phyloP scores from a whole-genome alignment of 805 yeast species.

The Wickerhamomyces sydowiorum region DNA sequence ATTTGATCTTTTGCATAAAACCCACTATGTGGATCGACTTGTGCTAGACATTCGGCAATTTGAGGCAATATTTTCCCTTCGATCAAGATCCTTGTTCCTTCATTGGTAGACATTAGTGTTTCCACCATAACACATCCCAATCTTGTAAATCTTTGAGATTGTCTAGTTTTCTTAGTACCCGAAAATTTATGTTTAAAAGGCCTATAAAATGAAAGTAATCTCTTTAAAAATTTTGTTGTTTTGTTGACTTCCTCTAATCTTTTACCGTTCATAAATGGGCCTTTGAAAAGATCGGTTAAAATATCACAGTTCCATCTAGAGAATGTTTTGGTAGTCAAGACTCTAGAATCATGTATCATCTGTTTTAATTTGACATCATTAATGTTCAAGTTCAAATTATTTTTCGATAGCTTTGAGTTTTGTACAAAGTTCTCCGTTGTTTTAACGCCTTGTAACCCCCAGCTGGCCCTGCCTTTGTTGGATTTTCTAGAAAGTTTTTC shows the following conservation, averaged over 20 bases:
- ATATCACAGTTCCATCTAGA: constrained; percentile 86
- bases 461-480: constrained; percentile 30
- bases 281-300: constrained; percentile 66
- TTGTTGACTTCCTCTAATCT: constrained; percentile 72
- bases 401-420: constrained; percentile 13
- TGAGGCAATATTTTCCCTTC: constrained; percentile 82
- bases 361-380: constrained; percentile 67
- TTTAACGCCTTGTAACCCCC: constrained; percentile 26
- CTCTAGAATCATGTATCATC: constrained; percentile 61
- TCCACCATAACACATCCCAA: constrained; percentile 75
- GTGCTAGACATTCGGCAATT: constrained; percentile 83
- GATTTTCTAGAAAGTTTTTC: constrained; percentile 37
- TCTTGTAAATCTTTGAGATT: constrained; percentile 51
- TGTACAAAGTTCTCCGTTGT: constrained; percentile 17
- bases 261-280: constrained; percentile 70
- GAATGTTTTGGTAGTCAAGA: constrained; percentile 72
- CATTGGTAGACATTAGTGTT: constrained; percentile 52
- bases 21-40: constrained; percentile 75
- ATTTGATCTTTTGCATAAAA: constrained; percentile 69
- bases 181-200: constrained; percentile 87
- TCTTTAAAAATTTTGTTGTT: constrained; percentile 80
- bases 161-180: constrained; percentile 40
- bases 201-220: constrained; percentile 79
- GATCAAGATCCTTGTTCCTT: constrained; percentile 60
- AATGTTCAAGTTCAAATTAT: constrained; percentile 5